phyloP scores from a whole-genome alignment of 257 asterid genomes.

The Salvia splendens region DNA sequence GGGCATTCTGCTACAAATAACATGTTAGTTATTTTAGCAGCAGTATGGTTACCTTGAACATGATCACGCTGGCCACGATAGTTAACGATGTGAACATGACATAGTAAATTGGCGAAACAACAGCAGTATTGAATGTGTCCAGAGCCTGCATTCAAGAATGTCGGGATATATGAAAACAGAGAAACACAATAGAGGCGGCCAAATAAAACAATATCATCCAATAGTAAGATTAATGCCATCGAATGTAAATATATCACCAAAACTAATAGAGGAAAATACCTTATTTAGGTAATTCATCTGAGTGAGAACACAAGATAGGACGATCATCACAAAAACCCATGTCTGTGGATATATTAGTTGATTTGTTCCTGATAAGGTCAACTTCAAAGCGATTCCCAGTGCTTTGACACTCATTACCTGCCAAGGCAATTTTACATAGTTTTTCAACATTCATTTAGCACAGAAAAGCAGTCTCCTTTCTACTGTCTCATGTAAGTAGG shows the following conservation, averaged over 20 bases:
- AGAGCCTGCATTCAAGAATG: conserved; percentile 75
- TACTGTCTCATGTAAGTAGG: neutral
- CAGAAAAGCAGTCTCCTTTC: conserved; percentile 3
- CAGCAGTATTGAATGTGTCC: conserved; percentile 97
- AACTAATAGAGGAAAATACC: conserved; percentile 40
- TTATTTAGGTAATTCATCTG: conserved; percentile 92
- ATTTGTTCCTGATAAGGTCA: conserved; percentile 86
- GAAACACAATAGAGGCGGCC: conserved; percentile 9
- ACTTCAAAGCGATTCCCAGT: conserved; percentile 88
- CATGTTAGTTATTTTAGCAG: neutral
- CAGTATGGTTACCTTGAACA: conserved; percentile 86
- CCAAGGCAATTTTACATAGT: conserved; percentile 25
- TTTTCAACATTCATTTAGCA: conserved; percentile 21
- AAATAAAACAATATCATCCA: neutral
- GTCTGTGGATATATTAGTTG: conserved; percentile 92
- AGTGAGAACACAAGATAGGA: conserved; percentile 69
- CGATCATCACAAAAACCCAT: conserved; percentile 79
- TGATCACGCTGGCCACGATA: conserved; percentile 92
- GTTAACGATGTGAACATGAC: conserved; percentile 97
- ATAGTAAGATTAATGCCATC: conserved; percentile 12
- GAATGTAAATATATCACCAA: conserved; percentile 1
- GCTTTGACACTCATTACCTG: conserved; percentile 99
- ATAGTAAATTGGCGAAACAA: conserved; percentile 93
- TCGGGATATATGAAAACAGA: conserved; percentile 26
- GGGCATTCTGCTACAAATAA: conserved; percentile 10